These are phyloP conservation scores for Fistulina hepatica DNA, from an alignment of 1,284 basidiomycete genomes.

Conservation along the genomic window DNA sequence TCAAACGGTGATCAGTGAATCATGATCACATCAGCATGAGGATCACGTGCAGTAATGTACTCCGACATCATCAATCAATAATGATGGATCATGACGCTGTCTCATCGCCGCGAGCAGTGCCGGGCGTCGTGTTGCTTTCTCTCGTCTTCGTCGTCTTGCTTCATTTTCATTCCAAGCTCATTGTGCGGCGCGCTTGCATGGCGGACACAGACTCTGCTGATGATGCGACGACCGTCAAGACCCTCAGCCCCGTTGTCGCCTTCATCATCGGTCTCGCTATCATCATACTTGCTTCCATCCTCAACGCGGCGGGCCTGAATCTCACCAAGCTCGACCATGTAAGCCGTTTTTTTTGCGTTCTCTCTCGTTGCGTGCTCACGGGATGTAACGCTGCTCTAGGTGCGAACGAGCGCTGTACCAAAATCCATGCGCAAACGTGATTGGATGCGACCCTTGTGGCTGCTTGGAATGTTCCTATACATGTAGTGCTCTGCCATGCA, in stretches of 20 bases:
- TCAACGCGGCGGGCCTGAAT: slow-evolving; percentile 67
- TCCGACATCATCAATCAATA: no score
- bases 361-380: slow-evolving; percentile 8
- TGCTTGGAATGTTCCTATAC: slow-evolving; percentile 74
- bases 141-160: no score
- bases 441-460: slow-evolving; percentile 72
- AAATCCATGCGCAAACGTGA: slow-evolving; percentile 57
- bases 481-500: slow-evolving; percentile 36
- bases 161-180: no score
- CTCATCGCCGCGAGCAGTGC: no score
- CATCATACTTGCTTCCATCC: slow-evolving; percentile 63
- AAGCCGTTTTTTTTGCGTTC: slow-evolving; percentile 4
- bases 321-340: slow-evolving; percentile 16
- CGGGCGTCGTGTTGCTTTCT: no score
- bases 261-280: slow-evolving; percentile 77
- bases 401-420: slow-evolving; percentile 59
- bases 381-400: slow-evolving; percentile 28
- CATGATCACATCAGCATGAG: no score
- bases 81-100: no score
- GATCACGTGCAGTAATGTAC: no score
- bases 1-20: no score
- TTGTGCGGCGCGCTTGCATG: no score
- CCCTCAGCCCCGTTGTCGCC: slow-evolving; percentile 47
- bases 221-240: no score
- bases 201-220: no score